Evolutionary conservation across 2,329 filamentous ascomycete species (phyloP).

Genomic region (Coniochaeta prunicola): DNA sequence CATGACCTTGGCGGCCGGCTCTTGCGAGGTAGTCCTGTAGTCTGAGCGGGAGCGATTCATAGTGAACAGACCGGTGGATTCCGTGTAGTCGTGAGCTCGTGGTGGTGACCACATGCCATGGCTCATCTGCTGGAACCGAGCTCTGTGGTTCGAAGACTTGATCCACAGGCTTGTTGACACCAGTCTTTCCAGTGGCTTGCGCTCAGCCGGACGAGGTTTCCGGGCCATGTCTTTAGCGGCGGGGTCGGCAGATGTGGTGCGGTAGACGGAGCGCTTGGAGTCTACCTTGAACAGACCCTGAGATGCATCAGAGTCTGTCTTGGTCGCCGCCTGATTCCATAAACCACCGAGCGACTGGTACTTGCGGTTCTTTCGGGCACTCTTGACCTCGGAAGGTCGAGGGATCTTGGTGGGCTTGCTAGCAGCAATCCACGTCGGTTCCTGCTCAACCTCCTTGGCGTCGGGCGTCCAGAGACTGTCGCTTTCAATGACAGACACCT

Average conservation of each 20-base stretch:
- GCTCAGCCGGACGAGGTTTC: background rate
- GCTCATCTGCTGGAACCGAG: background rate
- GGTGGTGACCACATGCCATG: constrained; percentile 4
- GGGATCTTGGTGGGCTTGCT: constrained; percentile 10
- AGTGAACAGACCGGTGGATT: constrained; percentile 17
- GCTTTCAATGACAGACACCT: constrained; percentile 21
- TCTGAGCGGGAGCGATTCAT: constrained; percentile 12
- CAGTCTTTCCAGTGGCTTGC: constrained; percentile 1
- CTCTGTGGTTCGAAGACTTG: background rate
- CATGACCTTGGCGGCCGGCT: constrained; percentile 24
- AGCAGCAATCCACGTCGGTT: background rate
- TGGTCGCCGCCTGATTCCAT: constrained; percentile 10
- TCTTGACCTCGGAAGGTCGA: constrained; percentile 7
- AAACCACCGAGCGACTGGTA: constrained; percentile 9
- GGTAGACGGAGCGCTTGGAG: constrained; percentile 2
- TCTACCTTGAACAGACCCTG: background rate
- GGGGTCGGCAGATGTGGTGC: constrained; percentile 12
- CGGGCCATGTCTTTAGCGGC: constrained; percentile 17
- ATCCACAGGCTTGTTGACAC: background rate
- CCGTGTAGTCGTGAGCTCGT: background rate
- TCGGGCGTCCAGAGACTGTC: constrained; percentile 12
- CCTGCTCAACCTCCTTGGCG: background rate
- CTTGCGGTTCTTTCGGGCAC: constrained; percentile 5
- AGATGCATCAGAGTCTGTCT: background rate
- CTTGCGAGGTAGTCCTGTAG: constrained; percentile 19